Conservation (phyloP, 2,329 filamentous ascomycete genomes). For the Trichophaea hybrida region DNA sequence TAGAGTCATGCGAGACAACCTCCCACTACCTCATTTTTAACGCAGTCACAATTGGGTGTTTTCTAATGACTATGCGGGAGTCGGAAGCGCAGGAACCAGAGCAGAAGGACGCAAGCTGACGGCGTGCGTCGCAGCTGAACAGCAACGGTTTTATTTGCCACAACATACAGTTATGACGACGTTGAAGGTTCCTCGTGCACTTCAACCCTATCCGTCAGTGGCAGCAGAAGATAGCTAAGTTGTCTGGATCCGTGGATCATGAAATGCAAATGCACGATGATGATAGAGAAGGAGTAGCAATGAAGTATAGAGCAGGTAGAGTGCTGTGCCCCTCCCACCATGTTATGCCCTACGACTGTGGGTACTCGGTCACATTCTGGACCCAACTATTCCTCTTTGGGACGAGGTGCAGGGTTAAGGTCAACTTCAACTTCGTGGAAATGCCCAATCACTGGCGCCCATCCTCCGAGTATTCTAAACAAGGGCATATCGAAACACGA, state of each 20-base stretch:
- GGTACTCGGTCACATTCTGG: background rate
- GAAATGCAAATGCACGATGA: background rate
- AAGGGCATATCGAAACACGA: slow-evolving; percentile 19
- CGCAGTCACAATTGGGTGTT: background rate
- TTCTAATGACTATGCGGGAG: background rate
- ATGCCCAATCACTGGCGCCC: slow-evolving; percentile 15
- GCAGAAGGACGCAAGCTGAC: background rate
- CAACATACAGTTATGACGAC: background rate
- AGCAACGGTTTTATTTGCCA: background rate
- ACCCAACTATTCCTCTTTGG: slow-evolving; percentile 18
- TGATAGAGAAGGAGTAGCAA: background rate
- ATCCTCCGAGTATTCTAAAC: slow-evolving; percentile 14
- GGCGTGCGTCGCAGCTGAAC: background rate
- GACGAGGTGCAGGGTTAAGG: slow-evolving; percentile 1
- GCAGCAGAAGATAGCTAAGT: background rate
- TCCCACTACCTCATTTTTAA: background rate
- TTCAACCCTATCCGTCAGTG: background rate
- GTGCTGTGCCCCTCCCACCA: background rate
- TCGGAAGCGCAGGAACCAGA: background rate
- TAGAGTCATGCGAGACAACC: background rate
- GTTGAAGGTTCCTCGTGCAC: background rate
- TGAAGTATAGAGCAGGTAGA: background rate
- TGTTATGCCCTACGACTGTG: background rate
- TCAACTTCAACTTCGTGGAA: slow-evolving; percentile 1
- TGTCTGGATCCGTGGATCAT: background rate